These are phyloP conservation scores for Hura crepitans DNA, from an alignment of 441 rosid genomes.

Conservation along the genomic window DNA sequence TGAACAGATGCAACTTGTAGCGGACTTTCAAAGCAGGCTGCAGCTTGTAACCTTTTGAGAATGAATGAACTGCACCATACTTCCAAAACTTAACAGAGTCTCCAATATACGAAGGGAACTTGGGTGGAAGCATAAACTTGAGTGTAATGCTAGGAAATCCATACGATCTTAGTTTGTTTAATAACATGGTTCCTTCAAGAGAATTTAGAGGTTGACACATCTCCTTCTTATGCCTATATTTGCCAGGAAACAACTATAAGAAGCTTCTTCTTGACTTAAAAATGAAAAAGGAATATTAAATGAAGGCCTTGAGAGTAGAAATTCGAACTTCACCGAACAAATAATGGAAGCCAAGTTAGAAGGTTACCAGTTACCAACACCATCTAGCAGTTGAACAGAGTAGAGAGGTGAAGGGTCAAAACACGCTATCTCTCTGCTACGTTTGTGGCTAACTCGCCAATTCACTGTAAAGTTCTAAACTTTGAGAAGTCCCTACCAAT, in stretches of 20 bases:
- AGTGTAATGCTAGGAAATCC: constrained; percentile 10
- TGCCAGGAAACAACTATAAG: background rate
- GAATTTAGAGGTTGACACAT: constrained; percentile 36
- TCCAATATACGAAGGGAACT: constrained; percentile 16
- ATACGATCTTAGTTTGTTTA: constrained; percentile 24
- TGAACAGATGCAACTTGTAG: no score
- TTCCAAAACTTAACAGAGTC: constrained; percentile 17
- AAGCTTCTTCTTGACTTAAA: background rate
- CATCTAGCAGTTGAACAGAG: no score
- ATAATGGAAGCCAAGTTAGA: no score
- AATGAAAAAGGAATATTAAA: no score
- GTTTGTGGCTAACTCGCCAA: background rate
- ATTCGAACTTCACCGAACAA: no score
- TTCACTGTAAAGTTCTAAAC: background rate
- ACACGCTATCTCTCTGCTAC: background rate
- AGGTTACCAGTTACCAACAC: no score
- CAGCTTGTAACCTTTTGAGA: constrained; percentile 33
- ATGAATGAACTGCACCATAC: constrained; percentile 18
- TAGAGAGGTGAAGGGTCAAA: background rate
- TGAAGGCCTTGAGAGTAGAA: no score
- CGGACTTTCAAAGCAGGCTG: background rate
- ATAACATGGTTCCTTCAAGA: constrained; percentile 20
- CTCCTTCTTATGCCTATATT: constrained; percentile 7
- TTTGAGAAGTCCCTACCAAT: background rate
- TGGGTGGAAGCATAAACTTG: constrained; percentile 27